Conservation (phyloP, 805 yeast species). For the Lachancea cidri region DNA sequence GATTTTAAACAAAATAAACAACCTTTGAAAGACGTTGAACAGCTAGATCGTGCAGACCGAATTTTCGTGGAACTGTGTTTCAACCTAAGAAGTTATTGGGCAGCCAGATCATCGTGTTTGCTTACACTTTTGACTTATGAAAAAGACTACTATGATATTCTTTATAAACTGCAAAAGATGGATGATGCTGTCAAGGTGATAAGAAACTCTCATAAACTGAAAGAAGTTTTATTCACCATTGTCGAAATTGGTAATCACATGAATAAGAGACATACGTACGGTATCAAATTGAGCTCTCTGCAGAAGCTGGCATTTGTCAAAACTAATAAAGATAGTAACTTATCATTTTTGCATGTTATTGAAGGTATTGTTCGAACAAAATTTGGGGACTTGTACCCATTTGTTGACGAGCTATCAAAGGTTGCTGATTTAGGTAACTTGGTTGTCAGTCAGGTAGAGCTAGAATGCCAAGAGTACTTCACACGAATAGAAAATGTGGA, state of each 20-base stretch:
- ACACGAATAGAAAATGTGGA: conserved; percentile 47
- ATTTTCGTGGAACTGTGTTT: conserved; percentile 62
- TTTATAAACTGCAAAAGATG: conserved; percentile 47
- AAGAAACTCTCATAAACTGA: conserved; percentile 47
- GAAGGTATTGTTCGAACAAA: conserved; percentile 61
- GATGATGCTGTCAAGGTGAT: conserved; percentile 57
- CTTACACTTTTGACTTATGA: conserved; percentile 51
- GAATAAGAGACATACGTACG: conserved; percentile 72
- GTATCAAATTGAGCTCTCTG: conserved; percentile 65
- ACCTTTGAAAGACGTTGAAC: conserved; percentile 44
- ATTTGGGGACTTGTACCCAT: conserved; percentile 58
- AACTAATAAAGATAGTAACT: conserved; percentile 55
- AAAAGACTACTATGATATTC: conserved; percentile 60
- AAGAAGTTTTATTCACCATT: conserved; percentile 57
- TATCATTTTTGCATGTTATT: conserved; percentile 69
- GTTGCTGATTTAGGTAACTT: conserved; percentile 52
- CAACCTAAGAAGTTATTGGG: conserved; percentile 68
- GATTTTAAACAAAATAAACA: conserved; percentile 37
- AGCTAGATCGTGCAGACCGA: conserved; percentile 64
- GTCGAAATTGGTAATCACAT: conserved; percentile 73
- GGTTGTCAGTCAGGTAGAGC: conserved; percentile 56
- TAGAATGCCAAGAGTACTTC: conserved; percentile 53
- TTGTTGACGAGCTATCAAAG: conserved; percentile 54
- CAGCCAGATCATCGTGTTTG: conserved; percentile 61
- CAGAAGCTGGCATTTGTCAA: conserved; percentile 68